Evolutionary conservation across 2,329 filamentous ascomycete species (phyloP).

Genomic region (Geosmithia putterillii): DNA sequence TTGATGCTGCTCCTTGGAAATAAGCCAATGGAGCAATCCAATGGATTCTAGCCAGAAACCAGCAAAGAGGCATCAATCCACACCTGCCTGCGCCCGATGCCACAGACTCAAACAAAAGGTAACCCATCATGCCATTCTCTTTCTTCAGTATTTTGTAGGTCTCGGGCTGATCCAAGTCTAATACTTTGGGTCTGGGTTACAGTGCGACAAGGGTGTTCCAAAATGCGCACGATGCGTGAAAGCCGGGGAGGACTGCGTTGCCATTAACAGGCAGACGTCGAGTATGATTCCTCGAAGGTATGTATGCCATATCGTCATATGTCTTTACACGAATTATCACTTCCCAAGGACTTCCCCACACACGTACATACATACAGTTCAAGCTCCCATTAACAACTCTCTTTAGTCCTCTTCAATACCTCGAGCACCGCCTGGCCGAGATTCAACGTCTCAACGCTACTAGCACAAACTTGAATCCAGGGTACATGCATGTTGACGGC

Average conservation of each 20-base stretch:
- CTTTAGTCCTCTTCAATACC: background rate
- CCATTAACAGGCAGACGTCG: constrained; percentile 6
- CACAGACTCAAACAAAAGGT: constrained; percentile 6
- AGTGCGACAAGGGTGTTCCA: constrained; percentile 7
- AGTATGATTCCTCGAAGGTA: constrained; percentile 6
- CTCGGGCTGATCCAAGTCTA: too few relatives aligned
- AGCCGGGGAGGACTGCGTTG: constrained; percentile 5
- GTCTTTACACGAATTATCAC: too few relatives aligned
- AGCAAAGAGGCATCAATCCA: constrained; percentile 1
- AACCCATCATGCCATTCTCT: background rate
- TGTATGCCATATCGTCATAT: too few relatives aligned
- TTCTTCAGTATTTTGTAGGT: background rate
- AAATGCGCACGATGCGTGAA: constrained; percentile 6
- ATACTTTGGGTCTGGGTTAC: background rate
- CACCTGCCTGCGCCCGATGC: constrained; percentile 7
- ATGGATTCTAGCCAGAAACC: background rate
- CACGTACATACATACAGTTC: background rate
- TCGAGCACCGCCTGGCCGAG: background rate
- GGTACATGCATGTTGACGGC: background rate
- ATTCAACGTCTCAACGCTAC: background rate
- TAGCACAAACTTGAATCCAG: background rate
- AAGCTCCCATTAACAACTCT: background rate
- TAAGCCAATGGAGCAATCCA: too few relatives aligned
- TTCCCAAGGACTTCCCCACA: too few relatives aligned
- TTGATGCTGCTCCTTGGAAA: too few relatives aligned